These are phyloP conservation scores for Crithidia brevicula DNA, from an alignment of 208 protist genomes.

Conservation along the genomic window DNA sequence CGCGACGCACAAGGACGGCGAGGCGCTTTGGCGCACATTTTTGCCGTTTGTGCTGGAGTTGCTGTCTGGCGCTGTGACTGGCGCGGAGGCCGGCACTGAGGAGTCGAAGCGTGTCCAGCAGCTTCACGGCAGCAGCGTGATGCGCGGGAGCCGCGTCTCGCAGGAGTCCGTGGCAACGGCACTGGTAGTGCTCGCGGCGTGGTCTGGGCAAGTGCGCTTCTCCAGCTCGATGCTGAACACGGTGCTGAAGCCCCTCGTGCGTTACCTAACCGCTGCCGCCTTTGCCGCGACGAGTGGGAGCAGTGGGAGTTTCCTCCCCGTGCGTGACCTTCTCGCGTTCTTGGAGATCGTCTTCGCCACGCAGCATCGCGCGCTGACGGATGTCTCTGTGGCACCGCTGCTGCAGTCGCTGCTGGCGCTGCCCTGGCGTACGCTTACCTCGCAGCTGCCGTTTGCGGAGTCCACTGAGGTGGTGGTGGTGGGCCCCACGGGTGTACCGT, in stretches of 20 bases:
- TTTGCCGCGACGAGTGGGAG: neutral
- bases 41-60: constrained; percentile 82
- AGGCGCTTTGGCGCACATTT: constrained; percentile 76
- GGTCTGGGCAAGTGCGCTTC: constrained; percentile 70
- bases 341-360: constrained; percentile 70
- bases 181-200: constrained; percentile 74
- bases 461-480: constrained; percentile 26
- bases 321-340: constrained; percentile 62
- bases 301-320: constrained; percentile 32
- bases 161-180: constrained; percentile 67
- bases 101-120: constrained; percentile 19
- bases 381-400: constrained; percentile 57
- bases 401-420: constrained; percentile 56
- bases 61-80: constrained; percentile 37
- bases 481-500: constrained; percentile 21
- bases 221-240: constrained; percentile 58
- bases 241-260: constrained; percentile 64
- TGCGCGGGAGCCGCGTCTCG: constrained; percentile 20
- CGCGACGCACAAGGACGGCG: constrained; percentile 56
- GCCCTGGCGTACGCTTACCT: constrained; percentile 58
- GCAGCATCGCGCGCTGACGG: constrained; percentile 48
- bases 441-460: constrained; percentile 34
- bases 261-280: constrained; percentile 32
- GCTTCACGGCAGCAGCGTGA: constrained; percentile 1
- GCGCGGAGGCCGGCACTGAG: constrained; percentile 28